Conservation (phyloP, 441 rosid genomes). For the Pelargonium citronellum region DNA sequence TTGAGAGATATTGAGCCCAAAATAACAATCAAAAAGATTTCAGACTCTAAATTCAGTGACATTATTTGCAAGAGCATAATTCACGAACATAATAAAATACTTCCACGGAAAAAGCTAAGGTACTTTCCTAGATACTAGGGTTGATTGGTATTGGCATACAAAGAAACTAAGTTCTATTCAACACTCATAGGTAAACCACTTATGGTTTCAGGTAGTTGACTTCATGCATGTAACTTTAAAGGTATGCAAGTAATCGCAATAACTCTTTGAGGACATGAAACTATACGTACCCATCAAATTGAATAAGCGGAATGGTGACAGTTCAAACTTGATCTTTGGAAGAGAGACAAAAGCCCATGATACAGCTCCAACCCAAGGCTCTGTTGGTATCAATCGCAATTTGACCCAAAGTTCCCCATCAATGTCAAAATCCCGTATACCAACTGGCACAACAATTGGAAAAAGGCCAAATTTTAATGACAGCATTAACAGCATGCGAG, state of each 20-base stretch:
- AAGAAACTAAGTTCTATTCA: no score
- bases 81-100: no score
- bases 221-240: neutral
- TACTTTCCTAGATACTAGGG: no score
- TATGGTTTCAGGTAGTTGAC: neutral
- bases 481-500: conserved; percentile 79
- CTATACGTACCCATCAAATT: conserved; percentile 76
- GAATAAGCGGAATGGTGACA: conserved; percentile 86
- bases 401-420: conserved; percentile 99
- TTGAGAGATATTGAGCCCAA: neutral
- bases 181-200: neutral
- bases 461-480: conserved; percentile 71
- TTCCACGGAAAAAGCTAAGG: no score
- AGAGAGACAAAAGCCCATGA: conserved; percentile 94
- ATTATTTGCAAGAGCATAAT: neutral
- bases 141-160: no score
- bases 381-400: conserved; percentile 73
- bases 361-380: conserved; percentile 91
- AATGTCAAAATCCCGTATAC: conserved; percentile 85
- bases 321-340: conserved; percentile 86
- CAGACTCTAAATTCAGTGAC: neutral
- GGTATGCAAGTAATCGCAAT: neutral
- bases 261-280: conserved; percentile 16
- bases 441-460: conserved; percentile 81
- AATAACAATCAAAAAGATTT: neutral